Evolutionary conservation across 2,329 filamentous ascomycete genomes (phyloP).

Genomic region (Huntiella decipiens): DNA sequence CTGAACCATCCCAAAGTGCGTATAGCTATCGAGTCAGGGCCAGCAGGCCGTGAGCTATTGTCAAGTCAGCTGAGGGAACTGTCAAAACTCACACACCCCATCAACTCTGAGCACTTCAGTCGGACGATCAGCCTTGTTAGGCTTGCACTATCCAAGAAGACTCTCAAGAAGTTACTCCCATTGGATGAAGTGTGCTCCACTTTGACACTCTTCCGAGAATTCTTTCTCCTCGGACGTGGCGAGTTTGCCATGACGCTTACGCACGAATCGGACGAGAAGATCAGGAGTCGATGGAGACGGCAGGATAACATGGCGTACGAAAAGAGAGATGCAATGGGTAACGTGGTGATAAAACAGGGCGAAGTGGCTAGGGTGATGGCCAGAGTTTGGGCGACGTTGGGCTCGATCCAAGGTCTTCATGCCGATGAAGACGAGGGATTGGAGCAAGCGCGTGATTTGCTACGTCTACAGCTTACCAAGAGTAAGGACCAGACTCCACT

Average conservation of each 20-base stretch:
- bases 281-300: slow-evolving; percentile 53
- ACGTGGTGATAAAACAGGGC: slow-evolving; percentile 59
- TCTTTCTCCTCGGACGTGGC: slow-evolving; percentile 70
- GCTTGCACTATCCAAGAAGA: slow-evolving; percentile 63
- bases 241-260: slow-evolving; percentile 84
- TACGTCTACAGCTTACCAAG: slow-evolving; percentile 47
- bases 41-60: slow-evolving; percentile 38
- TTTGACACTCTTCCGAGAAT: slow-evolving; percentile 60
- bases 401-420: slow-evolving; percentile 49
- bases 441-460: slow-evolving; percentile 60
- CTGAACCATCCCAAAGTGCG: slow-evolving; percentile 60
- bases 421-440: slow-evolving; percentile 67
- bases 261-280: slow-evolving; percentile 62
- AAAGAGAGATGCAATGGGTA: slow-evolving; percentile 36
- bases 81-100: slow-evolving; percentile 32
- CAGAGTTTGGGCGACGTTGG: slow-evolving; percentile 61
- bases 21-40: slow-evolving; percentile 24
- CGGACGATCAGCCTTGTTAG: slow-evolving; percentile 58
- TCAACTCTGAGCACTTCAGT: slow-evolving; percentile 30
- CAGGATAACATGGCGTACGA: slow-evolving; percentile 39
- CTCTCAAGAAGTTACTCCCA: slow-evolving; percentile 65
- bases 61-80: slow-evolving; percentile 52
- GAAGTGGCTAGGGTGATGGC: slow-evolving; percentile 62
- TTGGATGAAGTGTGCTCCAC: slow-evolving; percentile 57
- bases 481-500: slow-evolving; percentile 21